Conservation (phyloP, 2,329 filamentous ascomycete species). For the Trichoderma sp. region DNA sequence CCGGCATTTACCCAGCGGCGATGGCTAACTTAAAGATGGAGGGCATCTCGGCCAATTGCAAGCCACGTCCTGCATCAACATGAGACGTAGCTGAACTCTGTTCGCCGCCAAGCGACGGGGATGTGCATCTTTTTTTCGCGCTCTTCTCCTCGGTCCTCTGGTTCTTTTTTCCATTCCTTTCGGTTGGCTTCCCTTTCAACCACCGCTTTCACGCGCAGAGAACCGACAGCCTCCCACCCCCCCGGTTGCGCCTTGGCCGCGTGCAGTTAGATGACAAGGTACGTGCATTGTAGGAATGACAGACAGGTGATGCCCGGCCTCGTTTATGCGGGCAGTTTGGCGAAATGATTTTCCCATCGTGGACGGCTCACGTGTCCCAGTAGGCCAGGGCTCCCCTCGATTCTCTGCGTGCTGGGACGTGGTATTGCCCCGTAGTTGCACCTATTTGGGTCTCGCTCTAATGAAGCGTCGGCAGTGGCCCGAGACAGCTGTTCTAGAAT, state of each 20-base stretch:
- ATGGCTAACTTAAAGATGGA: too few species aligned
- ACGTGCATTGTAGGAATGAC: background rate
- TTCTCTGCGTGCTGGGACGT: background rate
- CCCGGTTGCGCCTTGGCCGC: background rate
- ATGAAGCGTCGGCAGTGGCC: slow-evolving; percentile 1
- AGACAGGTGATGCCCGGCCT: slow-evolving; percentile 19
- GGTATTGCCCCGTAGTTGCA: background rate
- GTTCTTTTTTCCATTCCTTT: background rate
- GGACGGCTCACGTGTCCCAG: slow-evolving; percentile 10
- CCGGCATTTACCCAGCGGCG: background rate
- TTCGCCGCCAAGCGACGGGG: background rate
- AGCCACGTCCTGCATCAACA: background rate
- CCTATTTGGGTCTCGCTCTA: background rate
- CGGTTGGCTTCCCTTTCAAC: background rate
- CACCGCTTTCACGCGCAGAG: background rate
- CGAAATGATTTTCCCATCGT: slow-evolving; percentile 24
- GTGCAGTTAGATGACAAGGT: slow-evolving; percentile 6
- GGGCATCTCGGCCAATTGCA: slow-evolving; percentile 9
- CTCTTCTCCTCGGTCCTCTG: too few species aligned
- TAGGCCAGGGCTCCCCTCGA: slow-evolving; percentile 5
- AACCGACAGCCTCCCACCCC: too few species aligned
- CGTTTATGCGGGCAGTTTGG: slow-evolving; percentile 24
- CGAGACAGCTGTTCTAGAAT: slow-evolving; percentile 25
- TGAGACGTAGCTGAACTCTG: slow-evolving; percentile 26
- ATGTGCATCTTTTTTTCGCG: too few species aligned